Evolutionary conservation across 192 early-diverging fungal genomes (phyloP).

Genomic region (Coemansia aciculifera): DNA sequence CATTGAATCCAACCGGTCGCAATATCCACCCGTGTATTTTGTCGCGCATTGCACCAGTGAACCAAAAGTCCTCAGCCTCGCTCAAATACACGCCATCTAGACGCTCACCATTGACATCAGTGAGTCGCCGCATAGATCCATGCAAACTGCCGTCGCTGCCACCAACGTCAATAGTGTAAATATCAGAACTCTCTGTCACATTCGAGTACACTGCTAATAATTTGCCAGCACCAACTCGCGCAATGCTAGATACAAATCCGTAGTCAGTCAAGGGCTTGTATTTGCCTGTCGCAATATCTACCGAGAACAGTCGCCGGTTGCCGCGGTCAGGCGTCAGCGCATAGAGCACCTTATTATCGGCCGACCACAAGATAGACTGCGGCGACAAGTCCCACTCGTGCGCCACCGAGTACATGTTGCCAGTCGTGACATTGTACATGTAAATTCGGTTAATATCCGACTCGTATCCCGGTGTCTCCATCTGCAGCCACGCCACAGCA

Average conservation of each 20-base stretch:
- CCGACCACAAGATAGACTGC: slow-evolving; percentile 34
- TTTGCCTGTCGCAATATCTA: slow-evolving; percentile 34
- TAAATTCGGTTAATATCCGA: slow-evolving; percentile 64
- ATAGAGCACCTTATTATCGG: slow-evolving; percentile 21
- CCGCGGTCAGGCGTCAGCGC: slow-evolving; percentile 65
- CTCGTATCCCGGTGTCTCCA: slow-evolving; percentile 69
- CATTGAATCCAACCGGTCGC: slow-evolving; percentile 43
- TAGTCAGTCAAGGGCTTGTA: slow-evolving; percentile 34
- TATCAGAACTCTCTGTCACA: slow-evolving; percentile 41
- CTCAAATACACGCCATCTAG: slow-evolving; percentile 48
- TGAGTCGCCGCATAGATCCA: slow-evolving; percentile 29
- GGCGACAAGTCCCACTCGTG: slow-evolving; percentile 63
- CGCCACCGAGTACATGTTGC: slow-evolving; percentile 46
- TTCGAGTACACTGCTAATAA: slow-evolving; percentile 54
- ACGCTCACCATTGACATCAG: slow-evolving; percentile 41
- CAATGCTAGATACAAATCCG: slow-evolving; percentile 22
- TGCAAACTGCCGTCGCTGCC: not conserved
- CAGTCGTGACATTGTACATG: slow-evolving; percentile 54
- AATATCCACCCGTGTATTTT: slow-evolving; percentile 31
- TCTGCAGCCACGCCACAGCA: slow-evolving; percentile 69
- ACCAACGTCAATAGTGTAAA: slow-evolving; percentile 33
- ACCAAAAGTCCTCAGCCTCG: slow-evolving; percentile 63
- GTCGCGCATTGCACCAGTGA: slow-evolving; percentile 59
- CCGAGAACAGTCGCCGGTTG: slow-evolving; percentile 43
- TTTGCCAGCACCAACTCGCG: slow-evolving; percentile 17